phyloP scores from a whole-genome alignment of 345 rosid species.

The Citrus glauca region DNA sequence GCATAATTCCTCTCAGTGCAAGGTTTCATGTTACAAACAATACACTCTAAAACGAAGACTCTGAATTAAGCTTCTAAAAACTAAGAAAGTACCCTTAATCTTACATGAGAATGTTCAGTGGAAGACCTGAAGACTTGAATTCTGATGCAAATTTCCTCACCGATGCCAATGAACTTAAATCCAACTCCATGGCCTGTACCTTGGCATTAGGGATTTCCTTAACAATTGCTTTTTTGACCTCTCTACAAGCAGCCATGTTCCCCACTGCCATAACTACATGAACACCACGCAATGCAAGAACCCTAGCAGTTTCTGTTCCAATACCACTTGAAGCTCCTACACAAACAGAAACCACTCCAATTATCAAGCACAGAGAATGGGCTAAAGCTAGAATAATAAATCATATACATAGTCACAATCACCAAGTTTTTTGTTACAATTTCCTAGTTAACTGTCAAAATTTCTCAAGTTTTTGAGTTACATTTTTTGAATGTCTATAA shows the following conservation, averaged over 20 bases:
- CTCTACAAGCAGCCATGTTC: slow-evolving; percentile 24
- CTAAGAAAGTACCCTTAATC: slow-evolving; percentile 9
- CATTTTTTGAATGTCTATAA: no score
- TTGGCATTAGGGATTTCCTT: slow-evolving; percentile 33
- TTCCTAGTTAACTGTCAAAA: no score
- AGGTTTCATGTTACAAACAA: slow-evolving; percentile 17
- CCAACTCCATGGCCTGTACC: slow-evolving; percentile 36
- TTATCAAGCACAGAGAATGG: neutral
- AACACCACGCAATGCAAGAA: slow-evolving; percentile 42
- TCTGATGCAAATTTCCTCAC: slow-evolving; percentile 43
- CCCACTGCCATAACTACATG: slow-evolving; percentile 39
- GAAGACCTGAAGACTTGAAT: slow-evolving; percentile 28
- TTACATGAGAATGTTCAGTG: slow-evolving; percentile 53
- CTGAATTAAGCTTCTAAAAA: neutral
- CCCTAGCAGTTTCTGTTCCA: slow-evolving; percentile 37
- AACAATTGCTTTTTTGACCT: slow-evolving; percentile 26
- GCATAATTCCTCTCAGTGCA: slow-evolving; percentile 32
- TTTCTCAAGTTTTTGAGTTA: no score
- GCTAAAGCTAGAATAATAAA: no score
- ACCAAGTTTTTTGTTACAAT: no score
- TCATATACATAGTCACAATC: neutral
- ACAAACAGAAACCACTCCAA: neutral
- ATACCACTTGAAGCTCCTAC: slow-evolving; percentile 45
- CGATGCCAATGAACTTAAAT: slow-evolving; percentile 31
- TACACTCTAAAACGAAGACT: neutral